These are phyloP conservation scores for Gynochthodes officinalis DNA, from an alignment of 257 asterid species.

Conservation along the genomic window DNA sequence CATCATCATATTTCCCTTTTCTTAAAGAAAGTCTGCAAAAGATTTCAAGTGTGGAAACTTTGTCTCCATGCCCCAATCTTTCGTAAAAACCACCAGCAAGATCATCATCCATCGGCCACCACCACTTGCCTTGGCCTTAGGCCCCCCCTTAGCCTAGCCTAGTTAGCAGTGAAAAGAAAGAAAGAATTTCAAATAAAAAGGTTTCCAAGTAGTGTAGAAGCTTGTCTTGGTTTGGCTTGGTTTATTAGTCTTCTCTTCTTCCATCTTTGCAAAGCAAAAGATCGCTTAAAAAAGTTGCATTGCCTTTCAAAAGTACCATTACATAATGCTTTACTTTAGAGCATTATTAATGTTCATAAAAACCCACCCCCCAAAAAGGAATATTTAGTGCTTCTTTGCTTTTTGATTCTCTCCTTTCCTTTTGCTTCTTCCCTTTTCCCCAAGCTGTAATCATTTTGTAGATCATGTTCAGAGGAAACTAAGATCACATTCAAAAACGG, in stretches of 20 bases:
- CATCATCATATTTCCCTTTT: constrained; percentile 36
- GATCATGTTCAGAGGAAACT: constrained; percentile 43
- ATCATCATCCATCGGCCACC: no score
- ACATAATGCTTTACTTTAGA: constrained; percentile 40
- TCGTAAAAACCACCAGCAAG: background rate
- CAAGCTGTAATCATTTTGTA: constrained; percentile 39
- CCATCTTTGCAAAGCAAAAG: constrained; percentile 35
- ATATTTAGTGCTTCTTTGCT: constrained; percentile 44
- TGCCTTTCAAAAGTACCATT: constrained; percentile 50
- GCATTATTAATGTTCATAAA: constrained; percentile 22
- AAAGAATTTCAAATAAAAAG: constrained; percentile 17
- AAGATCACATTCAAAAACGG: constrained; percentile 40
- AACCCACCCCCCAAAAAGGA: constrained; percentile 27
- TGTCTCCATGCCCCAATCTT: constrained; percentile 54
- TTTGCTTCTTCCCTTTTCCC: constrained; percentile 25
- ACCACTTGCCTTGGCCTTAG: no score
- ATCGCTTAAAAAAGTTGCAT: constrained; percentile 40
- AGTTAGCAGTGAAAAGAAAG: background rate
- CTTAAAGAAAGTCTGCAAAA: constrained; percentile 57
- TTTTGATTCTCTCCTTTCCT: constrained; percentile 23
- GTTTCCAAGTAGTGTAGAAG: constrained; percentile 34
- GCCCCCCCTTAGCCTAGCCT: no score
- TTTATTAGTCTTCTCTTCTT: constrained; percentile 26
- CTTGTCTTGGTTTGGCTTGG: constrained; percentile 34
- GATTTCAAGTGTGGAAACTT: constrained; percentile 77